Base-by-base conservation (phyloP, 371 early-diverging fungal species). In the Mortierella sp. region DNA sequence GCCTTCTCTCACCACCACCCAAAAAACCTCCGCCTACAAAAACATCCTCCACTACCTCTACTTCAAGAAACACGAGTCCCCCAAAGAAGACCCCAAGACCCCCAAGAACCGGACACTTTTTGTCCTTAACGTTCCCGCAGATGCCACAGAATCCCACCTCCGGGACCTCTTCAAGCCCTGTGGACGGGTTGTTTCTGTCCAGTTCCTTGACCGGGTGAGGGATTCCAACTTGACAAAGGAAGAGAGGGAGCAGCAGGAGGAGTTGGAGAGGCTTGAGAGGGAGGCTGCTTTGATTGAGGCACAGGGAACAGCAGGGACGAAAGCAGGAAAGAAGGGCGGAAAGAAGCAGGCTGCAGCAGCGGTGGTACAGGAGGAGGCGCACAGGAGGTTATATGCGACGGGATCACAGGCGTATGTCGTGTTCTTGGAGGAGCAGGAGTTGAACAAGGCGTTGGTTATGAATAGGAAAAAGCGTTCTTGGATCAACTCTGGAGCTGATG, bases 331-430 rank as follows among this genome's bases (percentile, higher is more conserved):
- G 82, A 87, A 90, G 55, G 84, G 86, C 70, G 88, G 32, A 46
- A 79, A 81, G 71, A 83, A 74, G 70, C 58, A 74, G 35, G 68
- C 84, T 46, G 72, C 74, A 51, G 32, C 18, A 60, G 24, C 58
- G 49, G 68, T 55, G 44, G 32, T 49, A 46, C 38, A 58, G 63
- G 32, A 56, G 46, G 74, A 55, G 32, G 75, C 60, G 73, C 60
- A 18, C 41, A 75, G 89, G 76, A 76, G 55, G 49, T 21, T 89
- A 38, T 86, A 91, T 41, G 80, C 83, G 12, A 89, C 94, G 3
- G 96, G 95, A 46, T 89, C 93, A 29, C 90, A 89, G 70, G 96
- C 96, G 6, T 96, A 96, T 85, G 91, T 98, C 21, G 94, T 97
- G 49, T 94, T 97, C 82, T 78, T 90, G 73, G 92, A 94, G 56